Evolutionary conservation across 2,329 filamentous ascomycete genomes (phyloP).

Genomic region (Sporothrix brunneoviolacea): DNA sequence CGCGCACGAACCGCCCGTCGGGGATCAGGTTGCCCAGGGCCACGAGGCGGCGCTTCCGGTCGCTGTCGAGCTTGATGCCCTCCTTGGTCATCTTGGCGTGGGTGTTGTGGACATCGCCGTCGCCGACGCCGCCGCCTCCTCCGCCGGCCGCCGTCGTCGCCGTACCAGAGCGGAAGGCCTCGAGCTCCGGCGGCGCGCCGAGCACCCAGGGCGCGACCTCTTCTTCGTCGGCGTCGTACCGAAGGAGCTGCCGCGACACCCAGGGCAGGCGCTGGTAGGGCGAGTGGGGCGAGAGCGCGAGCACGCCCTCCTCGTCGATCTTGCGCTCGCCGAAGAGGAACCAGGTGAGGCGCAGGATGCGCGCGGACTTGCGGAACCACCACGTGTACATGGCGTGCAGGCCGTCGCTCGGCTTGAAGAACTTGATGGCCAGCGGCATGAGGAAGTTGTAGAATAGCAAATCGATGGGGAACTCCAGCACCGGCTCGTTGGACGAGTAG

Average conservation of each 20-base stretch:
- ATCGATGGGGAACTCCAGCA: constrained; percentile 90
- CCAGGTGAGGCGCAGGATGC: constrained; percentile 72
- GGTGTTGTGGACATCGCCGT: background rate
- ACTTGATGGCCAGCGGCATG: constrained; percentile 77
- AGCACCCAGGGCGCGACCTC: constrained; percentile 50
- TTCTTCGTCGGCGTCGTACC: constrained; percentile 30
- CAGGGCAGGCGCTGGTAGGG: constrained; percentile 28
- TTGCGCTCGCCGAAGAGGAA: constrained; percentile 85
- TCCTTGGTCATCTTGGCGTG: constrained; percentile 27
- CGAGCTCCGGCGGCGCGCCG: constrained; percentile 25
- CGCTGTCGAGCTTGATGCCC: constrained; percentile 25
- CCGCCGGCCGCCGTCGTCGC: too few species aligned
- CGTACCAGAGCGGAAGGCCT: background rate
- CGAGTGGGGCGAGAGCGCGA: constrained; percentile 39
- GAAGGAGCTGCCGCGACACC: constrained; percentile 41
- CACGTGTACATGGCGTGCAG: constrained; percentile 83
- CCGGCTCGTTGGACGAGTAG: constrained; percentile 87
- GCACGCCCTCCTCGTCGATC: constrained; percentile 71
- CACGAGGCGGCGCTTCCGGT: constrained; percentile 41
- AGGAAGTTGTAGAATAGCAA: constrained; percentile 95
- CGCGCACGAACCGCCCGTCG: constrained; percentile 78
- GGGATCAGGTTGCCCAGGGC: constrained; percentile 48
- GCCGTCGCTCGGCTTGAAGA: constrained; percentile 78
- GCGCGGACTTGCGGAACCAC: constrained; percentile 90
- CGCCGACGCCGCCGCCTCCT: background rate